These are phyloP conservation scores for Trichophyton schoenleinii DNA, from an alignment of 2,329 filamentous ascomycete genomes.

Conservation along the genomic window DNA sequence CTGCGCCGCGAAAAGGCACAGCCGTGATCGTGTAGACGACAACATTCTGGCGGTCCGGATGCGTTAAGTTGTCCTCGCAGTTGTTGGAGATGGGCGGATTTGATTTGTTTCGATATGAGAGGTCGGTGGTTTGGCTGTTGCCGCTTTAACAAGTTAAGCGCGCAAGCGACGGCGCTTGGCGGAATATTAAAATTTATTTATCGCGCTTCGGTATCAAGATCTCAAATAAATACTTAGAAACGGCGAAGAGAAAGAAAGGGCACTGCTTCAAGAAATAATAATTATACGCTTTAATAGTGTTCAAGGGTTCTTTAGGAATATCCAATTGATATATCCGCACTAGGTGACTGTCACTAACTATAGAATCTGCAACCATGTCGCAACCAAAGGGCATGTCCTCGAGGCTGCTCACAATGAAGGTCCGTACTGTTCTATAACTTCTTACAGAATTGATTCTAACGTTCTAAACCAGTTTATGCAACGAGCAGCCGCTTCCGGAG, in stretches of 20 bases:
- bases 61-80: slow-evolving; percentile 6
- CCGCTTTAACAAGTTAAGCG: not conserved
- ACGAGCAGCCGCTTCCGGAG: slow-evolving; percentile 53
- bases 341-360: not conserved
- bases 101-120: not conserved
- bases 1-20: slow-evolving; percentile 35
- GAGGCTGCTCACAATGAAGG: slow-evolving; percentile 81
- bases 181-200: not conserved
- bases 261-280: not conserved
- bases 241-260: not conserved
- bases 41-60: slow-evolving; percentile 29
- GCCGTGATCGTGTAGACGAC: slow-evolving; percentile 32
- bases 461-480: slow-evolving; percentile 64
- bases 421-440: slow-evolving; percentile 14
- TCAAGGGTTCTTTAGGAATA: not conserved
- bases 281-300: not conserved
- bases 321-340: not conserved
- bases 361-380: slow-evolving; percentile 9
- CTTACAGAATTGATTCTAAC: not conserved
- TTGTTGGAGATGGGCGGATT: slow-evolving; percentile 7
- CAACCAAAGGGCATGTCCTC: slow-evolving; percentile 57
- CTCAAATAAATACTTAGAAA: not conserved
- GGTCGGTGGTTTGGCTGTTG: not conserved
- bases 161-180: not conserved
- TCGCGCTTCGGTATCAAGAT: not conserved